These are phyloP conservation scores for Limonium bicolor DNA, from an alignment of 148 eudicot species.

Conservation along the genomic window DNA sequence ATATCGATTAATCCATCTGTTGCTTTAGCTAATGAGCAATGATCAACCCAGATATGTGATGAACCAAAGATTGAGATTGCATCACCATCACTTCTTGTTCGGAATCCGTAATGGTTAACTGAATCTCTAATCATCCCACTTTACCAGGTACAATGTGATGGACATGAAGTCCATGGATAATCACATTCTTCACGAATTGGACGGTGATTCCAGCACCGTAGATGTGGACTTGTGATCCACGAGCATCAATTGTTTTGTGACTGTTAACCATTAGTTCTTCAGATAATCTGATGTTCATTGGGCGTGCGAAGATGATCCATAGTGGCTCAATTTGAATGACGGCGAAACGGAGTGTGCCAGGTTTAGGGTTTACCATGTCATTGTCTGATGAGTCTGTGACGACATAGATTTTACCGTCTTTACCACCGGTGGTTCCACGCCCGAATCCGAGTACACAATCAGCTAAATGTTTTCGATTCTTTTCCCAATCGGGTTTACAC, in stretches of 20 bases:
- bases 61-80: conserved; percentile 45
- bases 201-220: conserved; percentile 43
- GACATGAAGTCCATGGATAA: conserved; percentile 49
- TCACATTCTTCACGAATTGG: conserved; percentile 34
- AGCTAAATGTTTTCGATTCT: conserved; percentile 31
- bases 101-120: conserved; percentile 24
- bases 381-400: conserved; percentile 38
- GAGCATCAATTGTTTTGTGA: conserved; percentile 52
- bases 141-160: conserved; percentile 30
- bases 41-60: conserved; percentile 56
- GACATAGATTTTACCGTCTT: conserved; percentile 24
- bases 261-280: conserved; percentile 39
- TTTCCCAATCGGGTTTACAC: conserved; percentile 31
- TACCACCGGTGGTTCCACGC: conserved; percentile 39
- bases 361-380: conserved; percentile 46
- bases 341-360: conserved; percentile 53
- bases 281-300: conserved; percentile 25
- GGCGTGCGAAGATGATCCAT: conserved; percentile 44
- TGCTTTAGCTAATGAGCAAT: conserved; percentile 26
- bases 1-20: conserved; percentile 52
- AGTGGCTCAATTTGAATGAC: conserved; percentile 46
- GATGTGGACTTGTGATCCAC: conserved; percentile 46
- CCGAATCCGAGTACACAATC: conserved; percentile 55
- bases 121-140: conserved; percentile 47
- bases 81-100: conserved; percentile 50